These are phyloP conservation scores for Globisporangium recalcitrans DNA, from an alignment of 352 stramenopile species.

Conservation along the genomic window DNA sequence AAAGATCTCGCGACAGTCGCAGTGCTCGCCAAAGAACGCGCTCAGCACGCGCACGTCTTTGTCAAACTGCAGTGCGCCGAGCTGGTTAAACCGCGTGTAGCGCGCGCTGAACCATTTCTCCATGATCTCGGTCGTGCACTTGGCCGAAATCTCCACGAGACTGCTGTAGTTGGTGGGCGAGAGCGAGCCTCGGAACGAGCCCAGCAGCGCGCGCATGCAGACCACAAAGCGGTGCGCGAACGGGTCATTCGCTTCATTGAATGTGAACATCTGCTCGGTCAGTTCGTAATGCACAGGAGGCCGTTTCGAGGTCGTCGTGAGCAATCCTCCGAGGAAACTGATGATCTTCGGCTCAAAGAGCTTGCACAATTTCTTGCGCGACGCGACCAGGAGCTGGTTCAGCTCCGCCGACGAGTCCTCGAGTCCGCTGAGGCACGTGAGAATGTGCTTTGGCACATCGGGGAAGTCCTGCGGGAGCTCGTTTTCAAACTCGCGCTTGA, in stretches of 20 bases:
- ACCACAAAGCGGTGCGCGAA: constrained; percentile 75
- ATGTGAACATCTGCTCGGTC: constrained; percentile 80
- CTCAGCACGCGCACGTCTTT: constrained; percentile 78
- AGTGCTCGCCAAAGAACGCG: constrained; percentile 51
- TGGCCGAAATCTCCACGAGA: constrained; percentile 46
- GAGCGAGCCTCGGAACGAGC: constrained; percentile 42
- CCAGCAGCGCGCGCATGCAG: constrained; percentile 48
- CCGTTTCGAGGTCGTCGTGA: constrained; percentile 39
- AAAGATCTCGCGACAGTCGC: constrained; percentile 56
- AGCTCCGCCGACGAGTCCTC: constrained; percentile 72
- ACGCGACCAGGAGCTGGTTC: constrained; percentile 55
- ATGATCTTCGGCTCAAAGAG: constrained; percentile 73
- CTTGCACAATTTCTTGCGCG: constrained; percentile 71
- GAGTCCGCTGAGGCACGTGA: constrained; percentile 63
- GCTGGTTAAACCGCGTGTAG: constrained; percentile 64
- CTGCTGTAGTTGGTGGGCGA: constrained; percentile 54
- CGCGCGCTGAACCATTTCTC: constrained; percentile 61
- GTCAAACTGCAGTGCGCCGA: constrained; percentile 82
- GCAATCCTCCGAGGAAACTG: constrained; percentile 39
- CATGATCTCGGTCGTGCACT: constrained; percentile 38
- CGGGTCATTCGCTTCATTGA: constrained; percentile 86
- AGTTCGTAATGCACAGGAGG: constrained; percentile 68
- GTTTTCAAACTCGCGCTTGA: constrained; percentile 70
- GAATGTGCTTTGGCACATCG: constrained; percentile 66
- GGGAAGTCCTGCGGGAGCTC: constrained; percentile 70